Evolutionary conservation across 345 rosid genomes (phyloP).

Genomic region (Dovyalis caffra): DNA sequence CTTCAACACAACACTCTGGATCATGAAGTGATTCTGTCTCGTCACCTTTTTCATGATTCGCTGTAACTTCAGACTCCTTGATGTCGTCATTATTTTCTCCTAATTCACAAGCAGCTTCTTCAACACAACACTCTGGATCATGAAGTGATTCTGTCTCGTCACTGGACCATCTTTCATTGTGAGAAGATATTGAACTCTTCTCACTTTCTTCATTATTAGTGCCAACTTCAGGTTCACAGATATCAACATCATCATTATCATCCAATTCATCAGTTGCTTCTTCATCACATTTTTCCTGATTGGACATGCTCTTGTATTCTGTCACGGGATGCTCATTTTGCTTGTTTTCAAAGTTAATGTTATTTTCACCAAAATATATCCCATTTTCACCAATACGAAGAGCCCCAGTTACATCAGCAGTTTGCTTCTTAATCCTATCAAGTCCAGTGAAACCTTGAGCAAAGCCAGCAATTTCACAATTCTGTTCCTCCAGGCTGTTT

Average conservation of each 20-base stretch:
- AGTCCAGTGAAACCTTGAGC: slow-evolving; percentile 34
- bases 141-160: slow-evolving; percentile 19
- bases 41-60: slow-evolving; percentile 25
- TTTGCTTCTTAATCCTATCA: slow-evolving; percentile 36
- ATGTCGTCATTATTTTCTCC: slow-evolving; percentile 2
- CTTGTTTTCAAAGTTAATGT: slow-evolving; percentile 32
- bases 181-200: slow-evolving; percentile 21
- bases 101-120: slow-evolving; percentile 29
- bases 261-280: slow-evolving; percentile 26
- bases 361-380: slow-evolving; percentile 31
- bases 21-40: slow-evolving; percentile 19
- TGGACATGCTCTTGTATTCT: slow-evolving; percentile 27
- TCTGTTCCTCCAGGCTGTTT: slow-evolving; percentile 36
- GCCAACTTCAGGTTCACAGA: slow-evolving; percentile 17
- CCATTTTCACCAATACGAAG: slow-evolving; percentile 28
- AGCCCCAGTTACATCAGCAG: slow-evolving; percentile 29
- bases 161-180: slow-evolving; percentile 31
- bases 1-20: slow-evolving; percentile 28
- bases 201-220: slow-evolving; percentile 34
- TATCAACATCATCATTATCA: slow-evolving; percentile 10
- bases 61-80: slow-evolving; percentile 18
- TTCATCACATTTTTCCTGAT: slow-evolving; percentile 37
- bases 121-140: slow-evolving; percentile 18
- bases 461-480: slow-evolving; percentile 37
- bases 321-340: slow-evolving; percentile 29